A percentile compares a stretch with the other conserved stretches of the same genome.
These are phyloP conservation scores for Tetrahymena elliotti DNA, from an alignment of 73 alveolate genomes.

Conservation along the genomic window DNA sequence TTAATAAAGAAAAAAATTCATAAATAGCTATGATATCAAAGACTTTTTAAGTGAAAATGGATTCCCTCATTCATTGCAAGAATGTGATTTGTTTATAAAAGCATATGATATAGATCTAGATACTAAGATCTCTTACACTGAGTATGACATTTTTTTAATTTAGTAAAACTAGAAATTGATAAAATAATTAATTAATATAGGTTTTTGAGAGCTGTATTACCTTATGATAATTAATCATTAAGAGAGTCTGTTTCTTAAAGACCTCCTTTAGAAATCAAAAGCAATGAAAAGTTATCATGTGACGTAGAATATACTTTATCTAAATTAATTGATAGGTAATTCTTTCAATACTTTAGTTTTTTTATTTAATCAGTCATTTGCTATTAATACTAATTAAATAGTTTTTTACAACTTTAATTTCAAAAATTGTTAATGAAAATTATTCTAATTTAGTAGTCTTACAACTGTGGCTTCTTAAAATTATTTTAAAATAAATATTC, in stretches of 20 bases:
- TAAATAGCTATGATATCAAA: neutral
- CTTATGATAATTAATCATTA: neutral
- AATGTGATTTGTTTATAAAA: neutral
- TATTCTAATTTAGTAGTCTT: too few relatives aligned
- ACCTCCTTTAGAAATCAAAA: neutral
- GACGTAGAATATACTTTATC: neutral
- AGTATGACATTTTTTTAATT: neutral
- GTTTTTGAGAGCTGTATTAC: neutral
- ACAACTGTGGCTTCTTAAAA: too few relatives aligned
- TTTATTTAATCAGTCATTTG: too few relatives aligned
- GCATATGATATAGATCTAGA: neutral
- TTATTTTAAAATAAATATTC: too few relatives aligned
- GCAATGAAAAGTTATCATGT: neutral
- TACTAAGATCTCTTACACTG: neutral
- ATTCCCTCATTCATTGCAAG: neutral
- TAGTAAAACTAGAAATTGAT: neutral
- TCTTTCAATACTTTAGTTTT: too few relatives aligned
- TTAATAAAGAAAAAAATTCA: neutral
- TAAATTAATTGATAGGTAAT: neutral
- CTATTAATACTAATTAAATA: too few relatives aligned
- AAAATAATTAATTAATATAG: neutral
- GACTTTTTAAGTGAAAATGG: neutral
- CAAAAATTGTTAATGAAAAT: too few relatives aligned
- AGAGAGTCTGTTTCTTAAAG: neutral
- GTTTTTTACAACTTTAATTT: too few relatives aligned